phyloP scores from a whole-genome alignment of 768 basidiomycete genomes.

The Lepiota brunneoincarnata region DNA sequence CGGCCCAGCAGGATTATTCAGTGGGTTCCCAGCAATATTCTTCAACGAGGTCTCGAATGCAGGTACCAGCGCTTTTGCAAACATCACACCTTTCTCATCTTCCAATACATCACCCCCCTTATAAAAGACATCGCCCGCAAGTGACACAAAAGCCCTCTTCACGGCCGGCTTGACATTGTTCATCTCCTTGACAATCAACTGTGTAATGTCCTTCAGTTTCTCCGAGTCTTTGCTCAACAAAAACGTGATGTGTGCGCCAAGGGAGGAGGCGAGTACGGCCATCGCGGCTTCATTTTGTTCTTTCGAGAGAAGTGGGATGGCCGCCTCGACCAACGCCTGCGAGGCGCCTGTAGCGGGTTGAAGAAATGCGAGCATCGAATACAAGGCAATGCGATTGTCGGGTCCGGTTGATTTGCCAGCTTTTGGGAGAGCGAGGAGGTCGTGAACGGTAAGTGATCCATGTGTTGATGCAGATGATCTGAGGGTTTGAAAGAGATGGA shows the following conservation, averaged over 20 bases:
- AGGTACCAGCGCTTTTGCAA: conserved; percentile 54
- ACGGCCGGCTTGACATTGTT: conserved; percentile 56
- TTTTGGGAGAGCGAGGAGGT: conserved; percentile 73
- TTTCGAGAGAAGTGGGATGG: conserved; percentile 51
- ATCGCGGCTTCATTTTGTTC: conserved; percentile 76
- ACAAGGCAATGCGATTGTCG: conserved; percentile 81
- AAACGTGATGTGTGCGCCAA: conserved; percentile 58
- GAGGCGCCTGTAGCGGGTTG: conserved; percentile 41
- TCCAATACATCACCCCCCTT: conserved; percentile 39
- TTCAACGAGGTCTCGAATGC: conserved; percentile 73
- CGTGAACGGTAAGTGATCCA: conserved; percentile 42
- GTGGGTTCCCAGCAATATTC: conserved; percentile 55
- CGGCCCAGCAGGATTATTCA: conserved; percentile 61
- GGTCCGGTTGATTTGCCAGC: conserved; percentile 83
- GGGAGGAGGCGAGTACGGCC: conserved; percentile 46
- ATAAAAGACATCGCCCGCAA: conserved; percentile 59
- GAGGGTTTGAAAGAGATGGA: conserved; percentile 52
- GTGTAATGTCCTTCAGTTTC: conserved; percentile 35
- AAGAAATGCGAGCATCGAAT: conserved; percentile 67
- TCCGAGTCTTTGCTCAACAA: conserved; percentile 45
- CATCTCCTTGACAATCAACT: conserved; percentile 71
- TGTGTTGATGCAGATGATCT: conserved; percentile 20
- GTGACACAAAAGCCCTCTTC: conserved; percentile 58
- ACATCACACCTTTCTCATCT: conserved; percentile 41
- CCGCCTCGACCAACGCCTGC: conserved; percentile 41